Base-by-base conservation (phyloP, 2,329 filamentous ascomycete genomes). In the Colletotrichum cordylinicola region DNA sequence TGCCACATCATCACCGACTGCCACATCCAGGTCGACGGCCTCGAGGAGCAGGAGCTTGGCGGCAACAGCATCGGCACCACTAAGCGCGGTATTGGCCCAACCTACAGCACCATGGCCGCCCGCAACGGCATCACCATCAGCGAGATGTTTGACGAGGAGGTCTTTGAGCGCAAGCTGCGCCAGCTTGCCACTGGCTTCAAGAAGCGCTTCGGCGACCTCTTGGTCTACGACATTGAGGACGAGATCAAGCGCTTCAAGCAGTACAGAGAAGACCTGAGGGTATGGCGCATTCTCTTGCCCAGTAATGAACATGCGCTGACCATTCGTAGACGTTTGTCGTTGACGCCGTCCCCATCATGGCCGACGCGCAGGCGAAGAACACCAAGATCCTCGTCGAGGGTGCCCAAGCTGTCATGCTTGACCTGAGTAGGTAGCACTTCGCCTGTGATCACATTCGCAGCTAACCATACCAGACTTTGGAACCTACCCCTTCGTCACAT, bases 301-400 rank as follows among this genome's bases (percentile, higher is more conserved):
- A 18, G 3, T 0, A 1, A 4, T 1, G 10, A 52, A 13, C 29
- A 16, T 8, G 39, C 9, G 15, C 35, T 76, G 48, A 76, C 29
- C 2, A 43, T 3, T 4, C 12, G 2, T 18, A 76, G 74, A 65
- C 65, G 3, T 94, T 91, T 78, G 89, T 92, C 76, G 88, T 95
- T 76, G 94, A 96, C 80, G 92, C 91, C 75, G 89, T 94, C 33
- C 87, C 90, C 52, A 90, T 94, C 70, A 91, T 95, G 81, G 86
- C 88, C 73, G 86, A 86, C 12, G 92, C 91, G 2, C 92, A 94
- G 81, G 84, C 90, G 71, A 85, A 86, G 71, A 89, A 91, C 48
- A 87, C 86, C 48, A 89, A 90, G 70, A 92, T 95, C 78, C 87
- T 95, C 4, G 88, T 95, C 13, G 93, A 95, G 84, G 93, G 93